Conservation (phyloP, 2,329 filamentous ascomycete species). For the Penicillium sp. region DNA sequence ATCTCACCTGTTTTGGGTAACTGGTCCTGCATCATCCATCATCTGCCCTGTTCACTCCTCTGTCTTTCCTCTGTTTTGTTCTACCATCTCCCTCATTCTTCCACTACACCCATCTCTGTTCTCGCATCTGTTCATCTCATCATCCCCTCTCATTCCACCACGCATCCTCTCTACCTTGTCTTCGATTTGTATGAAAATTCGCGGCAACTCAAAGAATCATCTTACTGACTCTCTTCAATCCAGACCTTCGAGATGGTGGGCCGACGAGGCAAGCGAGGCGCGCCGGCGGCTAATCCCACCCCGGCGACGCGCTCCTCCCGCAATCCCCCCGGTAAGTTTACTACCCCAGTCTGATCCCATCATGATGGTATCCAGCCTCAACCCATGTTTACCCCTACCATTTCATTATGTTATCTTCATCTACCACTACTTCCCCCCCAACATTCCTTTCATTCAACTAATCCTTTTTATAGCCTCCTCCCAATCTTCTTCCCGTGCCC, state of each 20-base stretch:
- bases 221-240: slow-evolving; percentile 12
- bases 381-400: neutral
- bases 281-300: slow-evolving; percentile 26
- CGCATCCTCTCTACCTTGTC: neutral
- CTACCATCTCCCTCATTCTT: neutral
- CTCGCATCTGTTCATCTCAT: neutral
- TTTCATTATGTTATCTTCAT: neutral
- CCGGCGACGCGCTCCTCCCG: slow-evolving; percentile 29
- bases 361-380: neutral
- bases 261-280: slow-evolving; percentile 43
- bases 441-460: slow-evolving; percentile 15
- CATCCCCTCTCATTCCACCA: neutral
- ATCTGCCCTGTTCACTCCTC: neutral
- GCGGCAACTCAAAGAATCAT: neutral
- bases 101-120: neutral
- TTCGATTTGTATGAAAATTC: neutral
- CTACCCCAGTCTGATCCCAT: neutral
- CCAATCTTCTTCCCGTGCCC: slow-evolving; percentile 22
- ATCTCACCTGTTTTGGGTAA: neutral
- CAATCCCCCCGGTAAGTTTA: slow-evolving; percentile 16
- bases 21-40: neutral
- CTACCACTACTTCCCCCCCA: neutral
- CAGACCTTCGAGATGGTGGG: slow-evolving; percentile 45
- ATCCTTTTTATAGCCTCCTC: slow-evolving; percentile 22
- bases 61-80: neutral